Evolutionary conservation across 2,329 filamentous ascomycete species (phyloP).

Genomic region (Alternaria sp.): DNA sequence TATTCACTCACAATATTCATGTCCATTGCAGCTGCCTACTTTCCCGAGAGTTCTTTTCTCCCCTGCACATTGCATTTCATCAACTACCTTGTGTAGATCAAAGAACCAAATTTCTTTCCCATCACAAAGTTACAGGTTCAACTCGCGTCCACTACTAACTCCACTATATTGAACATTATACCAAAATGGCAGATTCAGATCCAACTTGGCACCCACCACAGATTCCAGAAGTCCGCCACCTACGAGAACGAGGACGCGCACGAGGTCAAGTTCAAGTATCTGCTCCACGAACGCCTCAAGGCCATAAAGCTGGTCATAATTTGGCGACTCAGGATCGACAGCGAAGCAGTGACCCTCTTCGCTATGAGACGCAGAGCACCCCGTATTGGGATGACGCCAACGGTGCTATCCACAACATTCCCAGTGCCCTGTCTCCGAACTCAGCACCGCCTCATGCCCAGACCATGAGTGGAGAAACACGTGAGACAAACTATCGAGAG

Average conservation of each 20-base stretch:
- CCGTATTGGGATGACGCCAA: conserved; percentile 10
- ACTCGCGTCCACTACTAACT: neutral
- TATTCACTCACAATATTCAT: neutral
- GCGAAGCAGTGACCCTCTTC: neutral
- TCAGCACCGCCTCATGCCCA: neutral
- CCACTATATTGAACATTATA: neutral
- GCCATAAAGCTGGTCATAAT: neutral
- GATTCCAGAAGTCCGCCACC: neutral
- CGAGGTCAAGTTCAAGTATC: neutral
- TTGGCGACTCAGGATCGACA: neutral
- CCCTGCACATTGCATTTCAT: neutral
- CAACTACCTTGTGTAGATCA: neutral
- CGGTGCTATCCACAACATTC: conserved; percentile 3
- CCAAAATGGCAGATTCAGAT: neutral
- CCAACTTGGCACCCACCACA: neutral
- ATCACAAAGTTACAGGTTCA: neutral
- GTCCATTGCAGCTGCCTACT: neutral
- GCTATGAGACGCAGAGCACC: neutral
- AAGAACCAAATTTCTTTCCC: neutral
- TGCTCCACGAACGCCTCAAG: neutral
- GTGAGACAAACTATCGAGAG: neutral
- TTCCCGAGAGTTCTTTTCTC: neutral
- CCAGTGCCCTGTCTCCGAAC: neutral
- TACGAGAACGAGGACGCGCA: neutral
- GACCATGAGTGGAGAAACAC: neutral